Evolutionary conservation across 2,329 filamentous ascomycete genomes (phyloP).

Genomic region (Penicillium sp.): DNA sequence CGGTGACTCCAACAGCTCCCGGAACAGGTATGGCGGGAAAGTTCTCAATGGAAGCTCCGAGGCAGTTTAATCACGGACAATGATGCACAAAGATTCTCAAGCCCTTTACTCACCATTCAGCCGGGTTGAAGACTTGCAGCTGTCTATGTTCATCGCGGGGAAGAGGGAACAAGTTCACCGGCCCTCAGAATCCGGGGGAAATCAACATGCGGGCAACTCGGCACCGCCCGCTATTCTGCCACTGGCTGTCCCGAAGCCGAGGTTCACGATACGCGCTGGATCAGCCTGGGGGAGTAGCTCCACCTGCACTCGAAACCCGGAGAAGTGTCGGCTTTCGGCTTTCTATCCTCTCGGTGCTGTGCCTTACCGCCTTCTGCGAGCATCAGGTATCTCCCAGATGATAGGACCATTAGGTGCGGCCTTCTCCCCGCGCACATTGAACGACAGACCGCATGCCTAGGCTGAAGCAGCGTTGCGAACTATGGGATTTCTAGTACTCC

Average conservation of each 20-base stretch:
- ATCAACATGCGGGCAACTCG: slow-evolving; percentile 21
- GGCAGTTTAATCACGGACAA: neutral
- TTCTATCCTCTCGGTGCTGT: neutral
- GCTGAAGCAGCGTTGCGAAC: too few relatives aligned
- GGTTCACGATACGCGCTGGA: slow-evolving; percentile 19
- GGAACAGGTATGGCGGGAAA: slow-evolving; percentile 11
- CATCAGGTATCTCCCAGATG: too few relatives aligned
- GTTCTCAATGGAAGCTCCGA: neutral
- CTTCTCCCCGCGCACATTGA: too few relatives aligned
- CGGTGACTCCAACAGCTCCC: slow-evolving; percentile 18
- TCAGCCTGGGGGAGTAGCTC: neutral
- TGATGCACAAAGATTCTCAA: neutral
- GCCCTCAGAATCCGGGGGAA: slow-evolving; percentile 30
- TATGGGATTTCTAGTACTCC: too few relatives aligned
- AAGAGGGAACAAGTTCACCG: slow-evolving; percentile 9
- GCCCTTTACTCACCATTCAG: slow-evolving; percentile 4
- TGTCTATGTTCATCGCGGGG: slow-evolving; percentile 2
- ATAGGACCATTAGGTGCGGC: too few relatives aligned
- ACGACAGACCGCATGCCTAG: too few relatives aligned
- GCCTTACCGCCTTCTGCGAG: too few relatives aligned
- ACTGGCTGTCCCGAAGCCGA: slow-evolving; percentile 29
- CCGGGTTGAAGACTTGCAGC: slow-evolving; percentile 2
- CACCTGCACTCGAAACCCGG: too few relatives aligned
- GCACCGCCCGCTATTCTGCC: slow-evolving; percentile 31
- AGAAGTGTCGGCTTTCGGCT: neutral